These are phyloP conservation scores for Schrenkiella parvula DNA, from an alignment of 345 rosid species.

Conservation along the genomic window DNA sequence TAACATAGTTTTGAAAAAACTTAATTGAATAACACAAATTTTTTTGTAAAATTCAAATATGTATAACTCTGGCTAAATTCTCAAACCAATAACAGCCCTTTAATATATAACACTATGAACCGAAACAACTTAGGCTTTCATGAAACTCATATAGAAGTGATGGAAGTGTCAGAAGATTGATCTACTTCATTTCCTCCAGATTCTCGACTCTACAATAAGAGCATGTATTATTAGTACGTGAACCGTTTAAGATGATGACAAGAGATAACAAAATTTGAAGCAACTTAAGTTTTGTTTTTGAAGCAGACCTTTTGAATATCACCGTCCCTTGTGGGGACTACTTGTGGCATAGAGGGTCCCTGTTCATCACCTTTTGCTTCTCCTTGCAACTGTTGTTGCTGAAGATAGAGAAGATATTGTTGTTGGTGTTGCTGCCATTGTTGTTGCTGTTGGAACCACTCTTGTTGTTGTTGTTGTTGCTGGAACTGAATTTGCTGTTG, in stretches of 20 bases:
- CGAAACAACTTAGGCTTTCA: not conserved
- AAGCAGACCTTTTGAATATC: constrained; percentile 30
- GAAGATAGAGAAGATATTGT: constrained; percentile 20
- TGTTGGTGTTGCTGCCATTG: constrained; percentile 22
- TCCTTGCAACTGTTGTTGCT: constrained; percentile 35
- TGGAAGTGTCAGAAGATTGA: constrained; percentile 24
- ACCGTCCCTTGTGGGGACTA: constrained; percentile 19
- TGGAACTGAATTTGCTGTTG: constrained; percentile 40
- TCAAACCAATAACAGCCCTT: too few species aligned
- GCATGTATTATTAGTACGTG: not conserved
- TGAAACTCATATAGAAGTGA: constrained; percentile 20
- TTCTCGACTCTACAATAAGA: constrained; percentile 26
- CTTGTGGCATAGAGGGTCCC: constrained; percentile 24
- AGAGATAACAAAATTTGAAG: not conserved
- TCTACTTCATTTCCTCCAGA: constrained; percentile 15
- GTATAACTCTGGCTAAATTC: too few species aligned
- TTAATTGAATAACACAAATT: too few species aligned
- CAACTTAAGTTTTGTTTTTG: not conserved
- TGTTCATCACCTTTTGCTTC: constrained; percentile 32
- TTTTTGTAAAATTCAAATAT: too few species aligned
- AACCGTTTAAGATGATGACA: not conserved
- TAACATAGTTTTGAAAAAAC: too few species aligned
- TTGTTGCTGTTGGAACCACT: constrained; percentile 38
- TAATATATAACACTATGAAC: not conserved
- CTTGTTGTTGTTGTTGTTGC: constrained; percentile 39